These are phyloP conservation scores for Paraconiothyrium sp. DNA, from an alignment of 2,329 filamentous ascomycete genomes.

Conservation along the genomic window DNA sequence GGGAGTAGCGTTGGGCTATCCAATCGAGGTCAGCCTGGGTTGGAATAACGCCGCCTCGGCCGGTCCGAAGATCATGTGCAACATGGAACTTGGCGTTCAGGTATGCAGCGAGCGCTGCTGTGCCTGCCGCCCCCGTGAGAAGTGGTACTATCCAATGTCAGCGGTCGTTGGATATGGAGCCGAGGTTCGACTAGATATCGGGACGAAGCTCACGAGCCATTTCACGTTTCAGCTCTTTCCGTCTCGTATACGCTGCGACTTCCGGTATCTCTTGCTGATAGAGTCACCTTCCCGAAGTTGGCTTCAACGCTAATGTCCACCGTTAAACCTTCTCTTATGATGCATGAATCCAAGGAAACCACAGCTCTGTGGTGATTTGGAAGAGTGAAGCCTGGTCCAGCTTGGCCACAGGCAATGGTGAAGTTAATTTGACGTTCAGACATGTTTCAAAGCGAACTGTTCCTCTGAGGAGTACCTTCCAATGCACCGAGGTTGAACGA, in stretches of 20 bases:
- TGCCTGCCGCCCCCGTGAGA: slow-evolving; percentile 38
- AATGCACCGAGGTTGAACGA: background rate
- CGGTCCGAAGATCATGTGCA: slow-evolving; percentile 35
- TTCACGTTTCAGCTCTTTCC: background rate
- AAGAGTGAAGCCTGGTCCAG: background rate
- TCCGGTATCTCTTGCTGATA: background rate
- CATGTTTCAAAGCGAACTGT: background rate
- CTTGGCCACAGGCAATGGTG: background rate
- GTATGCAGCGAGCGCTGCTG: slow-evolving; percentile 45
- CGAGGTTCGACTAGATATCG: background rate
- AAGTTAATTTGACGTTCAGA: background rate
- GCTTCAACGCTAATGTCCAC: background rate
- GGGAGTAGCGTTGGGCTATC: slow-evolving; percentile 25
- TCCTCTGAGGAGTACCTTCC: background rate
- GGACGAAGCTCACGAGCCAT: background rate
- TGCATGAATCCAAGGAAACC: background rate
- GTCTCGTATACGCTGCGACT: background rate
- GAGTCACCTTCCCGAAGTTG: background rate
- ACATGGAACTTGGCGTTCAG: slow-evolving; percentile 50
- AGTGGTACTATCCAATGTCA: slow-evolving; percentile 32
- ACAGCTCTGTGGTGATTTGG: background rate
- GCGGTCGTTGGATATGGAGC: background rate
- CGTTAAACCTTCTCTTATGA: background rate
- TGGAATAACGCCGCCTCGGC: slow-evolving; percentile 27
- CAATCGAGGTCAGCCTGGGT: slow-evolving; percentile 20